A percentile compares a stretch with the other conserved stretches of the same genome.
Conservation (phyloP, 768 basidiomycete species). For the Tylopilus sp. region DNA sequence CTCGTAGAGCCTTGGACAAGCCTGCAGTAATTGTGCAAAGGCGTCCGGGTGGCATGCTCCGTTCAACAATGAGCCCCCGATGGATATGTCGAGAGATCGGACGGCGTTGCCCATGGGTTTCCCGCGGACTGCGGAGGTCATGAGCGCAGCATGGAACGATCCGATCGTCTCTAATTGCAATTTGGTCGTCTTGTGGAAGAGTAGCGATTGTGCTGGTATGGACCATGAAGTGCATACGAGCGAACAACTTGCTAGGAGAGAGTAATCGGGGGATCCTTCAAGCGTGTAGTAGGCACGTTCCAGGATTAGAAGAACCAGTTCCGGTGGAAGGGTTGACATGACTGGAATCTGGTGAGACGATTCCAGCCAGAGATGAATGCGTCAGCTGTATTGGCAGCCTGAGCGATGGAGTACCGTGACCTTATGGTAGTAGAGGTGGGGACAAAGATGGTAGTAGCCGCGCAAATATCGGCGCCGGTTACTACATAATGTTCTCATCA, state of each 20-base stretch:
- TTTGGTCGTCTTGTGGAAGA: constrained; percentile 23
- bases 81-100: constrained; percentile 21
- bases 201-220: constrained; percentile 26
- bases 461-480: no score
- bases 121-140: constrained; percentile 12
- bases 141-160: constrained; percentile 18
- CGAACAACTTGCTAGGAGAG: constrained; percentile 20
- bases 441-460: no score
- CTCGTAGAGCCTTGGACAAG: constrained; percentile 35
- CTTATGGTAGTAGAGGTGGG: no score
- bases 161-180: neutral
- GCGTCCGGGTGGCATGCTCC: constrained; percentile 5
- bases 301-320: constrained; percentile 22
- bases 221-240: constrained; percentile 30
- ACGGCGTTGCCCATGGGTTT: constrained; percentile 16
- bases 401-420: no score
- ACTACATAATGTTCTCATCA: neutral
- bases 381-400: no score
- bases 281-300: constrained; percentile 25
- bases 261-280: constrained; percentile 15
- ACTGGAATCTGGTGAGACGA: neutral
- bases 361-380: neutral
- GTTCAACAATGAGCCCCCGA: constrained; percentile 9
- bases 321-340: constrained; percentile 21
- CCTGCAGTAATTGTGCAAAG: constrained; percentile 20